These are phyloP conservation scores for Corylus americana DNA, from an alignment of 306 rosid species.

Conservation along the genomic window DNA sequence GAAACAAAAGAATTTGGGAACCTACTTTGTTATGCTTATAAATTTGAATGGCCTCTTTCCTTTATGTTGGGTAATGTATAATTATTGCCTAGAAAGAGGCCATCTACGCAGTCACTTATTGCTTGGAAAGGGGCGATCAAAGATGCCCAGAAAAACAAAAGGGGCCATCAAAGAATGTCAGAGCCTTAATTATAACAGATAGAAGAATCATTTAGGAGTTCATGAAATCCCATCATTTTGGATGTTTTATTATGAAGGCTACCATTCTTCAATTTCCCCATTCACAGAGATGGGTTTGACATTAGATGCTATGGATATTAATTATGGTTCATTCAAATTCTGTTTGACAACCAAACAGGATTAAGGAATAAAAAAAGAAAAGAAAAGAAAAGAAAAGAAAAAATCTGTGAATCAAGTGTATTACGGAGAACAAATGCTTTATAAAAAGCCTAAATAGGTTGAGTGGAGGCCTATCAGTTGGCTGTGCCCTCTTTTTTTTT, in stretches of 20 bases:
- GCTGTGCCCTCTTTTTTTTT: neutral
- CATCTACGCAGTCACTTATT: neutral
- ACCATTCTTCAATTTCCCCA: neutral
- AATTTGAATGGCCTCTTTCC: neutral
- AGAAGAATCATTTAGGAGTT: slow-evolving; percentile 3
- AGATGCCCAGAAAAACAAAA: too few species aligned
- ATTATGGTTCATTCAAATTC: neutral
- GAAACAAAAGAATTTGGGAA: neutral
- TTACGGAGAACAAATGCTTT: neutral
- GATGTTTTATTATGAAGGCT: neutral
- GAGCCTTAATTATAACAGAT: neutral
- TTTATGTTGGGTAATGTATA: neutral
- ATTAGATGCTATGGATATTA: neutral
- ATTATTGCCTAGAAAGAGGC: too few species aligned
- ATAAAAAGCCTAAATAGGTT: neutral
- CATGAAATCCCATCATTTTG: neutral
- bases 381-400: too few species aligned
- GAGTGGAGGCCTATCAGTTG: neutral
- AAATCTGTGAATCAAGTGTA: neutral
- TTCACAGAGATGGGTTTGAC: neutral
- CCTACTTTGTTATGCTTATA: neutral
- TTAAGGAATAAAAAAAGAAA: neutral
- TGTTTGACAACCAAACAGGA: neutral
- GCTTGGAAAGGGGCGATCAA: neutral
- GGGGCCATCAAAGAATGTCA: neutral